These are phyloP conservation scores for Dactylella cylindrospora DNA, from an alignment of 2,329 filamentous ascomycete genomes.

Conservation along the genomic window DNA sequence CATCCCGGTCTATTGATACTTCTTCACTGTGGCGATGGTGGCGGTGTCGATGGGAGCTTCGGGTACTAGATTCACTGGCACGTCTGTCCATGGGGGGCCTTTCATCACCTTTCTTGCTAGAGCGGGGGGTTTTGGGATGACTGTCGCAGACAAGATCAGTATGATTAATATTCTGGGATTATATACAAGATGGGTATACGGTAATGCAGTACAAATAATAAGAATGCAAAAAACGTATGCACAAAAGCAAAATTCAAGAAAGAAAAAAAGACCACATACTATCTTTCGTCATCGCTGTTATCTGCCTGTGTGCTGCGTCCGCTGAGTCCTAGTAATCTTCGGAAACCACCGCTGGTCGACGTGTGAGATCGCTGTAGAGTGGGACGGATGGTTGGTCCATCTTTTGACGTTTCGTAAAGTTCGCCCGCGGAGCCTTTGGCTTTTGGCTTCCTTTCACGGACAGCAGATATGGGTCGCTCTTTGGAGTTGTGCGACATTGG, in stretches of 20 bases:
- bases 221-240: conserved; percentile 7
- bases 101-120: conserved; percentile 41
- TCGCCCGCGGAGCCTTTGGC: conserved; percentile 23
- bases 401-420: conserved; percentile 24
- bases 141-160: conserved; percentile 36
- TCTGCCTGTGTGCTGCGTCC: conserved; percentile 26
- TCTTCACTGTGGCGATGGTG: conserved; percentile 25
- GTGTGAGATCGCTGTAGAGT: conserved; percentile 35
- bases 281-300: conserved; percentile 36
- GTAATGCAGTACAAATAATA: conserved; percentile 14
- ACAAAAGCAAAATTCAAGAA: conserved; percentile 9
- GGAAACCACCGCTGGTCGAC: conserved; percentile 27
- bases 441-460: conserved; percentile 33
- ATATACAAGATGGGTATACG: conserved; percentile 31
- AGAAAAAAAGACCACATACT: conserved; percentile 27
- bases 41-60: conserved; percentile 36
- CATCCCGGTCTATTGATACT: not conserved
- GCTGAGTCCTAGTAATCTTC: conserved; percentile 36
- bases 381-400: conserved; percentile 24
- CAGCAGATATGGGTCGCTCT: conserved; percentile 38
- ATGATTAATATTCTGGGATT: conserved; percentile 31
- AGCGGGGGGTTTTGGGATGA: conserved; percentile 35
- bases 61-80: conserved; percentile 30
- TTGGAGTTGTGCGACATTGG: conserved; percentile 39
- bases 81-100: conserved; percentile 36